Evolutionary conservation across 2,329 filamentous ascomycete species (phyloP).

Genomic region (Acephala macrosclerotiorum): DNA sequence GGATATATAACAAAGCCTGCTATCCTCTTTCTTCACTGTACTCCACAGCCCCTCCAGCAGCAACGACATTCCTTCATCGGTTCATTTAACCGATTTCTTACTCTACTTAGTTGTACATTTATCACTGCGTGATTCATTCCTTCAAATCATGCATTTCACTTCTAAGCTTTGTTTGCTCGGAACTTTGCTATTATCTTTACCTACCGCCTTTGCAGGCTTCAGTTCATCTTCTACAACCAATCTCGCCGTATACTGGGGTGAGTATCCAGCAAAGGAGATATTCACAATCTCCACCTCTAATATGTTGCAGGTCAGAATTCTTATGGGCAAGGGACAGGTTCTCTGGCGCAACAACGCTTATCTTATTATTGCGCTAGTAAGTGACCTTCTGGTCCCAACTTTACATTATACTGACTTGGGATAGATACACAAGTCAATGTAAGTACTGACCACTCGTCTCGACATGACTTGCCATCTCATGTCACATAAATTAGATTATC

Average conservation of each 20-base stretch:
- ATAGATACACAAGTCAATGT: constrained; percentile 56
- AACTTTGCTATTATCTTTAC: background rate
- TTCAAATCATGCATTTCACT: constrained; percentile 5
- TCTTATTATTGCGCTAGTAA: constrained; percentile 65
- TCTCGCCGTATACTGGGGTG: constrained; percentile 73
- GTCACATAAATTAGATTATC: constrained; percentile 57
- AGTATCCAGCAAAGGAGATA: constrained; percentile 24
- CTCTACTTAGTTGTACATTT: constrained; percentile 5
- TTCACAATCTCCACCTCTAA: constrained; percentile 14
- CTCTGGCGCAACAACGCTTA: constrained; percentile 60
- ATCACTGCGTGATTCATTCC: constrained; percentile 5
- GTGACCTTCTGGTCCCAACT: constrained; percentile 32
- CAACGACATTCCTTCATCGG: constrained; percentile 2
- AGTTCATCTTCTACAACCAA: constrained; percentile 57
- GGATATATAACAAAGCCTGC: background rate
- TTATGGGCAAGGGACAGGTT: constrained; percentile 51
- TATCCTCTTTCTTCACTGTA: background rate
- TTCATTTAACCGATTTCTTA: background rate
- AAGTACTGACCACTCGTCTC: constrained; percentile 30
- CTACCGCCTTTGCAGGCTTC: constrained; percentile 48
- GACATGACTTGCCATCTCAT: too few species aligned
- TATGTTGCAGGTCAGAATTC: constrained; percentile 64
- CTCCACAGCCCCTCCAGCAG: background rate
- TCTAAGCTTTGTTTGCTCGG: background rate
- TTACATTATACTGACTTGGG: constrained; percentile 27